These are phyloP conservation scores for Amyloporia xantha DNA, from an alignment of 768 basidiomycete genomes.

Conservation along the genomic window DNA sequence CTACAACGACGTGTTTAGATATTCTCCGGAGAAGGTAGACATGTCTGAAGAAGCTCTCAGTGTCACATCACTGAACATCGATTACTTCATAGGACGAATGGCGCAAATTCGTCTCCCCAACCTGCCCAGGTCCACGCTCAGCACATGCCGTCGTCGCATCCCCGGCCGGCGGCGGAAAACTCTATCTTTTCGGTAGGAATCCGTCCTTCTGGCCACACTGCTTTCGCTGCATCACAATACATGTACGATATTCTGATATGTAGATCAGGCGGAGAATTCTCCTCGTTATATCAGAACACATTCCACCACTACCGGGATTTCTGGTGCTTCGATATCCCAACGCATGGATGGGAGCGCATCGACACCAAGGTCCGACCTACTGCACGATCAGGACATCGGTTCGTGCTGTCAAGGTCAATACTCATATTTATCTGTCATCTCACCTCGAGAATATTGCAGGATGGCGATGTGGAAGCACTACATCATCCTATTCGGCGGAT, in stretches of 20 bases:
- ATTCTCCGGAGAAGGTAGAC: constrained; percentile 84
- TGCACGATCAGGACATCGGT: constrained; percentile 82
- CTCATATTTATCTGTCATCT: constrained; percentile 51
- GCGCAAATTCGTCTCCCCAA: constrained; percentile 78
- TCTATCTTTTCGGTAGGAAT: constrained; percentile 68
- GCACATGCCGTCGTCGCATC: constrained; percentile 78
- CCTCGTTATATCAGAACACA: constrained; percentile 71
- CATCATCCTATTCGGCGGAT: constrained; percentile 84
- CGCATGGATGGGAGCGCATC: constrained; percentile 81
- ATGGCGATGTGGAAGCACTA: constrained; percentile 53
- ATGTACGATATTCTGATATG: constrained; percentile 40
- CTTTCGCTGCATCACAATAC: not conserved
- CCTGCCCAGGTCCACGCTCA: constrained; percentile 81
- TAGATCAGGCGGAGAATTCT: constrained; percentile 82
- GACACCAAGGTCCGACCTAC: constrained; percentile 79
- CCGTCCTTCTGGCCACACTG: too few relatives aligned
- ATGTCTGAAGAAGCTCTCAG: too few relatives aligned
- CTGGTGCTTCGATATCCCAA: constrained; percentile 78
- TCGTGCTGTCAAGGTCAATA: constrained; percentile 41
- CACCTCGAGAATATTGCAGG: constrained; percentile 50
- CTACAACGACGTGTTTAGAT: constrained; percentile 84
- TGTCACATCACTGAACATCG: too few relatives aligned
- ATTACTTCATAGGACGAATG: constrained; percentile 68
- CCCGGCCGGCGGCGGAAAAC: constrained; percentile 76
- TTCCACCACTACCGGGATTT: constrained; percentile 86